Base-by-base conservation (phyloP, 306 rosid genomes). In the Purshia tridentata region DNA sequence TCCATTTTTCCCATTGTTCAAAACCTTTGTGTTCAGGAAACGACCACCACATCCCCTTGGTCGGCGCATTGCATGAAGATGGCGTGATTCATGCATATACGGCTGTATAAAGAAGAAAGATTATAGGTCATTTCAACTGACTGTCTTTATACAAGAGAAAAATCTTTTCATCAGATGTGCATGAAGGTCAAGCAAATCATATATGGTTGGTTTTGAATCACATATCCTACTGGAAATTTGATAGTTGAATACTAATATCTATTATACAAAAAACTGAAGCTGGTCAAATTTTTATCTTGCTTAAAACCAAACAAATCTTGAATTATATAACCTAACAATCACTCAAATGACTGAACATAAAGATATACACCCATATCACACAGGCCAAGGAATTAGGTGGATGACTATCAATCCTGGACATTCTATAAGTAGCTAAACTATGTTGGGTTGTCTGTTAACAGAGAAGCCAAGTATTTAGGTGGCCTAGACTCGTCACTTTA, bases 1-100 rank as follows among this genome's bases (percentile, higher is more conserved):
- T 81, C 68, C 65, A 29, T 20, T 37, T 72, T 73, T 70, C 29
- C 66, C 79, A 4, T 68, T 75, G 18, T 52, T 82, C 74, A 22
- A 5, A 48, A 1, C 69, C 83, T 54, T 89, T 9, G 87, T 76
- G 87, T 94, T 94, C 86, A 94, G 77, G 86, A 94, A 94, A 16
- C 99, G 95, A 19, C 99, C 99, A 0, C 99, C 96, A 1, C 89
- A 78, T 73, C 99, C 99, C 77, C 99, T 86, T 67, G 97, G 96
- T 54, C 99, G 88, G 29, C 98, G 88, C 91, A 86, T 71, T 48
- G 99, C 99, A 53, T 94, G 99, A 77, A 77, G 97, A 83, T 94
- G 99, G 54, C 99, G 96, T 0, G 99, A 94, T 77, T 91, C 93
- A 29, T 94, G 99, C 96, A 94, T 86, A 78, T 94, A 94, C 20